Evolutionary conservation across 805 yeast genomes (phyloP).

Genomic region (Spencermartinsiella europaea): DNA sequence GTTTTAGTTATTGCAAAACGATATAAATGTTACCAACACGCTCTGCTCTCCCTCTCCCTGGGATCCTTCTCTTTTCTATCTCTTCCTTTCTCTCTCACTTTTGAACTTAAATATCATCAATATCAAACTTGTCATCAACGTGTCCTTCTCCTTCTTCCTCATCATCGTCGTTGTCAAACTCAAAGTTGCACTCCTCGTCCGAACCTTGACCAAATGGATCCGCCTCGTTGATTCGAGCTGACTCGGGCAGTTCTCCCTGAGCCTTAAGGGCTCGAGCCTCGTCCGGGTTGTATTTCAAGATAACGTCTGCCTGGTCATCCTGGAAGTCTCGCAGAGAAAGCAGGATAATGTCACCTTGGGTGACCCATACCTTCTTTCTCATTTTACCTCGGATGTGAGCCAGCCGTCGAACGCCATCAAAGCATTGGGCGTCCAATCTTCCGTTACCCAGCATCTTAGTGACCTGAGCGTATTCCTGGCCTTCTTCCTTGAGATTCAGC

Average conservation of each 20-base stretch:
- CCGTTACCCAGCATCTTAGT: constrained; percentile 98
- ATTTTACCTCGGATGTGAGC: constrained; percentile 98
- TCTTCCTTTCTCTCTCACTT: no score
- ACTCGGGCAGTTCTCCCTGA: constrained; percentile 95
- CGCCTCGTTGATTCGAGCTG: constrained; percentile 95
- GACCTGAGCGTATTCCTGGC: constrained; percentile 98
- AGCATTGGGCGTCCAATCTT: constrained; percentile 90
- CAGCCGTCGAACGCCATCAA: constrained; percentile 89
- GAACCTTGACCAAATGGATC: constrained; percentile 95
- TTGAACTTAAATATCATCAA: constrained; percentile 87
- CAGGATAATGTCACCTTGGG: constrained; percentile 94
- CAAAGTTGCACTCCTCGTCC: constrained; percentile 96
- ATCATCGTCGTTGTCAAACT: constrained; percentile 90
- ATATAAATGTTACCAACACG: no score
- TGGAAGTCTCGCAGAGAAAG: constrained; percentile 97
- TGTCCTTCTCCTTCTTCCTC: constrained; percentile 64
- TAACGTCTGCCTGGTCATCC: constrained; percentile 97
- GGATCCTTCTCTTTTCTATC: no score
- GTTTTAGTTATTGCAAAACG: no score
- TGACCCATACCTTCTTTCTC: constrained; percentile 99
- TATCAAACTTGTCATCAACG: constrained; percentile 63
- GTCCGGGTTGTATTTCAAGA: constrained; percentile 92
- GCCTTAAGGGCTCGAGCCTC: constrained; percentile 96
- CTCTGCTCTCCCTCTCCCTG: no score
- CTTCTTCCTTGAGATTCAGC: constrained; percentile 84